Conservation (phyloP, 768 basidiomycete genomes). For the Boletus vermiculosoides region DNA sequence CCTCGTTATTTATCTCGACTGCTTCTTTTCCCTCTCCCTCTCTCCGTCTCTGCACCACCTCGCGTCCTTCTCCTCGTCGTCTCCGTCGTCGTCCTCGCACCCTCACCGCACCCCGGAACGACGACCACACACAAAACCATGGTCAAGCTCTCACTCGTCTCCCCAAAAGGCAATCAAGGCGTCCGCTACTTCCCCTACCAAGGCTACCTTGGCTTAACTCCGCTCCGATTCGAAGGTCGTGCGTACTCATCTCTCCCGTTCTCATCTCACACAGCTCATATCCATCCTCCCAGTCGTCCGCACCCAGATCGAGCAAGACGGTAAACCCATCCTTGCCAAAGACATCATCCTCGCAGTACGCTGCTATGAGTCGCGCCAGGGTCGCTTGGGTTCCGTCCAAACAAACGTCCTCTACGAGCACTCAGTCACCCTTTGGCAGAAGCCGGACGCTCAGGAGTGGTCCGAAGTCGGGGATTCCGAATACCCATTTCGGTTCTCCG, state of each 20-base stretch:
- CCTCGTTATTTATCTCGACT: slow-evolving; percentile 34
- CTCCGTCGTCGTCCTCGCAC: slow-evolving; percentile 14
- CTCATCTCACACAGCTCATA: neutral
- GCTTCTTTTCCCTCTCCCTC: slow-evolving; percentile 30
- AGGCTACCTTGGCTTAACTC: slow-evolving; percentile 80
- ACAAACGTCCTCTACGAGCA: slow-evolving; percentile 71
- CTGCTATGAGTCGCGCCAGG: slow-evolving; percentile 77
- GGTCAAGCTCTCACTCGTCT: slow-evolving; percentile 69
- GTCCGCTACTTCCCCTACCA: slow-evolving; percentile 70
- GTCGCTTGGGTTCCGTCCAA: slow-evolving; percentile 53
- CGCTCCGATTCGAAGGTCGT: slow-evolving; percentile 77
- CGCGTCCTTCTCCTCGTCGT: slow-evolving; percentile 17
- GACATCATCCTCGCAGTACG: slow-evolving; percentile 72
- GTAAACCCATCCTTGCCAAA: slow-evolving; percentile 62
- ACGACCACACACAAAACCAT: slow-evolving; percentile 37
- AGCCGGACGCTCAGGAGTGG: slow-evolving; percentile 55
- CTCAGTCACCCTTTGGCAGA: slow-evolving; percentile 66
- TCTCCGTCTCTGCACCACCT: slow-evolving; percentile 13
- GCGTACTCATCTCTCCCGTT: slow-evolving; percentile 27
- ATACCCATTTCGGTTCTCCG: slow-evolving; percentile 64
- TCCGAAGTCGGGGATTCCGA: slow-evolving; percentile 64
- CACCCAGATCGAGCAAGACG: slow-evolving; percentile 69
- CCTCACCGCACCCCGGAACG: slow-evolving; percentile 15
- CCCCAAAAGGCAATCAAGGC: slow-evolving; percentile 68
- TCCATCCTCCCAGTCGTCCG: slow-evolving; percentile 53